A percentile compares a stretch with the other conserved stretches of the same genome.
phyloP scores from a whole-genome alignment of 768 basidiomycete species.

The Mycena kentingensis region DNA sequence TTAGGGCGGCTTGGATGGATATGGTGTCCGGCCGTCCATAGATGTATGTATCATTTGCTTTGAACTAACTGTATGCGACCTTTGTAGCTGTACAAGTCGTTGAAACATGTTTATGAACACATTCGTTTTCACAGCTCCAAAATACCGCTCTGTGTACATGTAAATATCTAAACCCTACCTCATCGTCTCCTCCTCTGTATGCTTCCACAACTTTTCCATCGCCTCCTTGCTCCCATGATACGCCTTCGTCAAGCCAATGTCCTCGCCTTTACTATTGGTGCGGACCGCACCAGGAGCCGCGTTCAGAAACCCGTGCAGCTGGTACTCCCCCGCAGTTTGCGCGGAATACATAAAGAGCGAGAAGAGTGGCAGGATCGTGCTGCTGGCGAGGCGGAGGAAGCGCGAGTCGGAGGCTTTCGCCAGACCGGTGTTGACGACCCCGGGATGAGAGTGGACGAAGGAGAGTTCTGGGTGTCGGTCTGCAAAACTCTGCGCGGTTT shows the following conservation, averaged over 20 bases:
- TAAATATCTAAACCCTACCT: too few species aligned
- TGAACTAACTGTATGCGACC: too few species aligned
- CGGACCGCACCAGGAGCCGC: constrained; percentile 12
- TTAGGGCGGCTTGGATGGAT: too few species aligned
- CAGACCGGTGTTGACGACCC: constrained; percentile 6
- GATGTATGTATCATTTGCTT: too few species aligned
- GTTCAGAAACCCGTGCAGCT: constrained; percentile 15
- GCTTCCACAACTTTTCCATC: constrained; percentile 16
- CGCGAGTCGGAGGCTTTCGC: constrained; percentile 5
- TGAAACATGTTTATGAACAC: too few species aligned
- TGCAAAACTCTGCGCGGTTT: too few species aligned
- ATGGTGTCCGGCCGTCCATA: too few species aligned
- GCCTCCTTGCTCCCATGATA: constrained; percentile 11
- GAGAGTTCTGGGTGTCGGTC: constrained; percentile 33
- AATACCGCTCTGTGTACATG: too few species aligned
- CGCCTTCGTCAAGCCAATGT: constrained; percentile 7
- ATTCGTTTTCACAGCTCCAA: too few species aligned
- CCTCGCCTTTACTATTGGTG: constrained; percentile 11
- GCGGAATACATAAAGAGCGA: constrained; percentile 12
- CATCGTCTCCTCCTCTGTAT: constrained; percentile 17
- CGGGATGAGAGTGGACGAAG: constrained; percentile 40
- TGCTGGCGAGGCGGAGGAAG: neutral
- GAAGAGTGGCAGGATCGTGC: constrained; percentile 3
- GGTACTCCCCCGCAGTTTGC: constrained; percentile 15
- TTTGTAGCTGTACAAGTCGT: too few species aligned